These are phyloP conservation scores for Cinchona pubescens DNA, from an alignment of 257 asterid genomes.

Conservation along the genomic window DNA sequence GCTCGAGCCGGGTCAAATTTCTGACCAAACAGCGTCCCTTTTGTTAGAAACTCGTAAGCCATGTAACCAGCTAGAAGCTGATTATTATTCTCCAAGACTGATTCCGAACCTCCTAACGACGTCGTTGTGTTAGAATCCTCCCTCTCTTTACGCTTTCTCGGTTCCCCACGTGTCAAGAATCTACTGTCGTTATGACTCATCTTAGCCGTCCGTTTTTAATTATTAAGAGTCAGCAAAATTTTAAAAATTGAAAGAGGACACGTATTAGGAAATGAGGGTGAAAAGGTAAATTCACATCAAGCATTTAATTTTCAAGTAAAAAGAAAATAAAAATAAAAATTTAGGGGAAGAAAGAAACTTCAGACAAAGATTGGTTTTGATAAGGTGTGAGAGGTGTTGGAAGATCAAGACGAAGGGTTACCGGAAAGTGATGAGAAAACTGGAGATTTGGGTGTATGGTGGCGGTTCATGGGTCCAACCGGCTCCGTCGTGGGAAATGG, in stretches of 20 bases:
- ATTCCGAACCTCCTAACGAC: conserved; percentile 29
- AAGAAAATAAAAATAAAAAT: not conserved
- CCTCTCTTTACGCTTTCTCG: conserved; percentile 63
- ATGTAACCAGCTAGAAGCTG: conserved; percentile 69
- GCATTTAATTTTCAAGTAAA: not conserved
- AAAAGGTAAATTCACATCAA: not conserved
- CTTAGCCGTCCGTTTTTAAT: conserved; percentile 37
- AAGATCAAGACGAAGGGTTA: conserved; percentile 2
- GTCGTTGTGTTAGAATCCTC: conserved; percentile 26
- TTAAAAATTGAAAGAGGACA: too few relatives aligned
- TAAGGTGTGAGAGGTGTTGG: conserved; percentile 1
- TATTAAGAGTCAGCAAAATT: too few relatives aligned
- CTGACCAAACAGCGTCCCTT: conserved; percentile 58
- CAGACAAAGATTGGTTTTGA: not conserved
- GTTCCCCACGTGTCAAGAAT: too few relatives aligned
- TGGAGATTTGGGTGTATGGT: conserved; percentile 23
- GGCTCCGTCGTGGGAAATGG: conserved; percentile 33
- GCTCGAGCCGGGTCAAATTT: conserved; percentile 55
- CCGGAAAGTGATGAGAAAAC: conserved; percentile 6
- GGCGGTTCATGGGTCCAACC: conserved; percentile 24
- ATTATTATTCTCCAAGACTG: conserved; percentile 29
- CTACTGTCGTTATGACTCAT: conserved; percentile 56
- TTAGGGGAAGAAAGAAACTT: too few relatives aligned
- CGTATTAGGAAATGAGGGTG: not conserved
- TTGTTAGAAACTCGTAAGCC: conserved; percentile 59